These are phyloP conservation scores for Sicyos baderoa DNA, from an alignment of 306 rosid species.

Conservation along the genomic window DNA sequence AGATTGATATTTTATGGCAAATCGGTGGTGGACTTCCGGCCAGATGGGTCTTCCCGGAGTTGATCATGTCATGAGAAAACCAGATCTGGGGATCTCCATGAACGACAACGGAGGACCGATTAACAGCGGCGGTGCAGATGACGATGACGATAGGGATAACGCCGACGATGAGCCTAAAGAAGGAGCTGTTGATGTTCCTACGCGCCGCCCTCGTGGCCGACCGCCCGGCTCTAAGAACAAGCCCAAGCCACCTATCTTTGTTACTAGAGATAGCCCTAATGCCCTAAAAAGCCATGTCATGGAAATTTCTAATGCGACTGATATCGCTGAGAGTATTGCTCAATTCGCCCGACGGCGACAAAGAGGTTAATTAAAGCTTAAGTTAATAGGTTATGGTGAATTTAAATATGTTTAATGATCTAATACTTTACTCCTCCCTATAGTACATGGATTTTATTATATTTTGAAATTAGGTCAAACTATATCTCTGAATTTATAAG, in stretches of 20 bases:
- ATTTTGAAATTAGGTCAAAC: too few species aligned
- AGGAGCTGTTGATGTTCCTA: slow-evolving; percentile 46
- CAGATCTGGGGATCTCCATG: slow-evolving; percentile 72
- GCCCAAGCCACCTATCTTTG: slow-evolving; percentile 65
- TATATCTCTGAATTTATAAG: too few species aligned
- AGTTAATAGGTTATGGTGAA: too few species aligned
- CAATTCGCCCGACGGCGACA: slow-evolving; percentile 64
- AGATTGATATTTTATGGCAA: slow-evolving; percentile 39
- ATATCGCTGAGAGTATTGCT: slow-evolving; percentile 44
- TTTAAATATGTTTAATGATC: too few species aligned
- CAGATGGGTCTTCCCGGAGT: slow-evolving; percentile 46
- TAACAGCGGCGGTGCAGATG: slow-evolving; percentile 17
- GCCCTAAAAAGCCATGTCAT: slow-evolving; percentile 73
- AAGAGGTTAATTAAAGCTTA: slow-evolving; percentile 30
- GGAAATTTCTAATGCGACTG: slow-evolving; percentile 65
- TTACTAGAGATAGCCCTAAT: slow-evolving; percentile 82
- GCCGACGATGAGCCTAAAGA: slow-evolving; percentile 59
- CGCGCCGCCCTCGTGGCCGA: slow-evolving; percentile 57
- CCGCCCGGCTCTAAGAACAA: slow-evolving; percentile 75
- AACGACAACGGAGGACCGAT: slow-evolving; percentile 24
- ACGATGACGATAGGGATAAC: slow-evolving; percentile 51
- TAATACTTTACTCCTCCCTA: too few species aligned
- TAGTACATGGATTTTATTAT: too few species aligned
- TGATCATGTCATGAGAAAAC: slow-evolving; percentile 38
- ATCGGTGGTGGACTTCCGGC: slow-evolving; percentile 72